Evolutionary conservation across 768 basidiomycete species (phyloP), one percentile per base, ranked within the genome.

Genomic region (Suillus bovinus): DNA sequence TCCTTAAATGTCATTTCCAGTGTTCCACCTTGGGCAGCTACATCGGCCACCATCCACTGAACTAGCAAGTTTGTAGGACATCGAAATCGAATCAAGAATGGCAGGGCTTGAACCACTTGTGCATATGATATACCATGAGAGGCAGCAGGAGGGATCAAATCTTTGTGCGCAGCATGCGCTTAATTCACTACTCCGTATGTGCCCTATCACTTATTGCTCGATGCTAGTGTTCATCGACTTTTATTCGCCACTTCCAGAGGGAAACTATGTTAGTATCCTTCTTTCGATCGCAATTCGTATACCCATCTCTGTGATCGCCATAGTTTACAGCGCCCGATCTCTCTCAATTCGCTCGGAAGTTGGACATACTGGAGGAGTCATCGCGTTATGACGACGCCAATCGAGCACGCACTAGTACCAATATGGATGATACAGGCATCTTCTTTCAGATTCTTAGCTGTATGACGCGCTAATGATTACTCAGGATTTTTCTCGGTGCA

Each of bases 401-500:
- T 71, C 67, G 73, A 38, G 78, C 76, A 33, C 68, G 69, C 58
- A 72, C 76, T 46, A 89, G 89, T 76, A 79, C 82, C 63, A 97
- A 97, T 70, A 93, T 95, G 90, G 94, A 97, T 67, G 94, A 96
- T 72, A 93, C 93, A 31, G 94, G 93, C 86, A 64, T 38, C 69
- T 60, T 10, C 2, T 33, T 55, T 10, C 13, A 0, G 7, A 41
- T 17, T 13, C 54, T 4, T 9, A 11, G 14, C 16, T 27, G 17
- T 3, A 24, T 16, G 56, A 39, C 4, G 16, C 53, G 6, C 24
- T 50, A 67, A 34, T 2, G 13, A 58, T 53, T 58, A 42, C 24
- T 16, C 66, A 93, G 92, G 93, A 2, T 97, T 93, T 74, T 97
- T 97, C 76, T 96, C 94, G 2, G 83, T 96, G 1, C 93, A 94